Conservation (phyloP, 495 filamentous ascomycete species). For the Daldinia concentrica region DNA sequence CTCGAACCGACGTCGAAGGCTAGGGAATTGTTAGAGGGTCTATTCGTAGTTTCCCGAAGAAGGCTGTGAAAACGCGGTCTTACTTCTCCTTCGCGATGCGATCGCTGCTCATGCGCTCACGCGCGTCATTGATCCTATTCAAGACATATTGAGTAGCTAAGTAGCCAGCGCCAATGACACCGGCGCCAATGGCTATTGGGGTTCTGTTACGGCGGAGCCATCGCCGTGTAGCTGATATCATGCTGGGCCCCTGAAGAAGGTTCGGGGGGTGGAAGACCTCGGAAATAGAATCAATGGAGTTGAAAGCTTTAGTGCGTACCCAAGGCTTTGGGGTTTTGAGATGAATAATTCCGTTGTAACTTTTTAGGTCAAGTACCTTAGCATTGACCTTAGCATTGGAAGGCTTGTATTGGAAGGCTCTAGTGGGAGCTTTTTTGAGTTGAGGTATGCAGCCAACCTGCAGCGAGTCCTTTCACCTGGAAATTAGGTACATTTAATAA, state of each 20-base stretch:
- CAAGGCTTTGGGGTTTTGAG: not conserved
- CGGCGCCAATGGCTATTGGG: slow-evolving; percentile 84
- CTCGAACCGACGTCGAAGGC: slow-evolving; percentile 92
- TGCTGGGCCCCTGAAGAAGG: slow-evolving; percentile 54
- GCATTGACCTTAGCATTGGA: slow-evolving; percentile 12
- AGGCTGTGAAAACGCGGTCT: slow-evolving; percentile 37
- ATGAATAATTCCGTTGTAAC: not conserved
- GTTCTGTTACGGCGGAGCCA: slow-evolving; percentile 95
- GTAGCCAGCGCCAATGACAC: slow-evolving; percentile 89
- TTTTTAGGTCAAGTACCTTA: slow-evolving; percentile 1
- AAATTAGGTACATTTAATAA: slow-evolving; percentile 25
- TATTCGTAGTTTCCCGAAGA: not conserved
- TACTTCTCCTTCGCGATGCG: slow-evolving; percentile 96
- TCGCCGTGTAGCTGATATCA: slow-evolving; percentile 83
- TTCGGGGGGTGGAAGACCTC: slow-evolving; percentile 11
- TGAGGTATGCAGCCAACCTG: slow-evolving; percentile 22
- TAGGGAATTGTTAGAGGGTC: slow-evolving; percentile 48
- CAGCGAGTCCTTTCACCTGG: slow-evolving; percentile 6
- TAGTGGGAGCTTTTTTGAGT: not conserved
- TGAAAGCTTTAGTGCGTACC: no score
- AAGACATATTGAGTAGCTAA: slow-evolving; percentile 91
- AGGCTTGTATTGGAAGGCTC: slow-evolving; percentile 2
- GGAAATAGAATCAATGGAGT: not conserved
- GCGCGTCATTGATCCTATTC: slow-evolving; percentile 87
- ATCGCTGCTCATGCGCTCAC: slow-evolving; percentile 94